phyloP scores from a whole-genome alignment of 2,329 filamentous ascomycete species.

The Hypoxylon sp. region DNA sequence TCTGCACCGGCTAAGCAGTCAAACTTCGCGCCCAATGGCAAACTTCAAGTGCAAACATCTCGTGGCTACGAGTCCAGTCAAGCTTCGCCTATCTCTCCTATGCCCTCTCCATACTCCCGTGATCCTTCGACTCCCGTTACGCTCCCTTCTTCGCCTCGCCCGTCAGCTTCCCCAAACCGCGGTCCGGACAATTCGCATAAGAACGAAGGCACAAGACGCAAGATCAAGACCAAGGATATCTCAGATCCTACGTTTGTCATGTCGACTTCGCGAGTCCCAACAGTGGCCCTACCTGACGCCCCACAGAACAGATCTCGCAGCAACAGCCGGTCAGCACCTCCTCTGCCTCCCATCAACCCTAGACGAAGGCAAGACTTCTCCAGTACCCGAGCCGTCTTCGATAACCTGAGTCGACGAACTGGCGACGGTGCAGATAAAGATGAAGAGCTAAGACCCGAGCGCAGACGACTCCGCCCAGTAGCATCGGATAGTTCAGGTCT shows the following conservation, averaged over 20 bases:
- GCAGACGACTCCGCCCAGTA: slow-evolving; percentile 61
- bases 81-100: slow-evolving; percentile 64
- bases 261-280: slow-evolving; percentile 63
- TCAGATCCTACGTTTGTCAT: slow-evolving; percentile 66
- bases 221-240: slow-evolving; percentile 64
- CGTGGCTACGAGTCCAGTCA: slow-evolving; percentile 59
- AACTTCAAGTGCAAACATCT: slow-evolving; percentile 55
- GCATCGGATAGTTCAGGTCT: slow-evolving; percentile 57
- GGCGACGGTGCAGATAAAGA: slow-evolving; percentile 60
- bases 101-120: slow-evolving; percentile 56
- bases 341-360: slow-evolving; percentile 72
- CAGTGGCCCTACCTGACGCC: slow-evolving; percentile 58
- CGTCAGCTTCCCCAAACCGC: slow-evolving; percentile 54
- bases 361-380: slow-evolving; percentile 62
- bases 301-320: slow-evolving; percentile 54
- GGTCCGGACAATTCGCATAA: slow-evolving; percentile 45
- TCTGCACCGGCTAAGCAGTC: slow-evolving; percentile 46
- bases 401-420: slow-evolving; percentile 55
- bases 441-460: slow-evolving; percentile 57
- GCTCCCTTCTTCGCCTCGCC: slow-evolving; percentile 55
- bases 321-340: slow-evolving; percentile 63
- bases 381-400: slow-evolving; percentile 59
- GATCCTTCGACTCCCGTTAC: slow-evolving; percentile 56
- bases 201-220: slow-evolving; percentile 60
- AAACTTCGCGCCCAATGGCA: slow-evolving; percentile 52